Base-by-base conservation (phyloP, 805 yeast species). In the Yamadazyma philogaea region DNA sequence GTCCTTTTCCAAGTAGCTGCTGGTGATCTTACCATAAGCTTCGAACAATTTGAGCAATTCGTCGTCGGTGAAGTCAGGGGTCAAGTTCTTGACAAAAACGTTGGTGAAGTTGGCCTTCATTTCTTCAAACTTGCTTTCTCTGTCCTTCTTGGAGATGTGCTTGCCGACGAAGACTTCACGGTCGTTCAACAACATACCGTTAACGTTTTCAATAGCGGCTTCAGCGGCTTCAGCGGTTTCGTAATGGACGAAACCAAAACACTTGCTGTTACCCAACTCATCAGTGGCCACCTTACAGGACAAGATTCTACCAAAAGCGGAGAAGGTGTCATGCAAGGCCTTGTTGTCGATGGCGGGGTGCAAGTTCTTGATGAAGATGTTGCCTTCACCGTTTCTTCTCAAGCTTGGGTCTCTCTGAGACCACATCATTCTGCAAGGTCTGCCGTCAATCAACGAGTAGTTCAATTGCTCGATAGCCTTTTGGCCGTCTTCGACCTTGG, bases 341-440 rank as follows among this genome's bases (percentile, higher is more conserved):
- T 91, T 91, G 88, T 93, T 91, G 76, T 93, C 99, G 61, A 93
- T 93, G 61, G 87, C 96, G 48, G 96, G 95, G 71, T 91, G 96
- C 73, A 93, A 82, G 81, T 93, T 93, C 83, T 93, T 93, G 77
- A 93, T 91, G 81, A 85, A 93, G 55, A 93, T 83, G 80, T 93
- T 93, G 63, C 96, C 97, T 52, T 87, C 84, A 68, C 97, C 97
- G 63, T 83, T 83, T 78, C 84, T 87, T 79, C 99, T 87, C 60
- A 82, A 69, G 49, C 96, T 79, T 53, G 99, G 98, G 68, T 93
- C 98, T 75, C 98, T 88, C 78, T 93, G 98, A 55, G 97, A 89
- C 97, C 98, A 89, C 98, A 93, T 93, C 76, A 93, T 91, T 73
- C 99, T 88, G 75, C 97, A 89, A 60, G 96, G 89, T 63, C 84